Evolutionary conservation across 2,329 filamentous ascomycete genomes (phyloP).

Genomic region (Clonostachys solani): DNA sequence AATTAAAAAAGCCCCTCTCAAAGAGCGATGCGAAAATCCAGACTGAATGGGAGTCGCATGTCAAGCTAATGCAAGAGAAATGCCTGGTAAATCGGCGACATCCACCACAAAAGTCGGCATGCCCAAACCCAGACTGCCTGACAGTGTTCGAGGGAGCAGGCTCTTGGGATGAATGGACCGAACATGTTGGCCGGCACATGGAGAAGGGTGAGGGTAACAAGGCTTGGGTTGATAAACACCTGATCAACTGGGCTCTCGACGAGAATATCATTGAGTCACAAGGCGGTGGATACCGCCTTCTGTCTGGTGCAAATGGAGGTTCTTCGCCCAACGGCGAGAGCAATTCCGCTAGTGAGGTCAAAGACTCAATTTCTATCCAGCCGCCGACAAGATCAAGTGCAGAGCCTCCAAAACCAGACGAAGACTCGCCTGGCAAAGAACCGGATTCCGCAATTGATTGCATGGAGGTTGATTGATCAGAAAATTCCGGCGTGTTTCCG

Average conservation of each 20-base stretch:
- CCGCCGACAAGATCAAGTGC: no score
- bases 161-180: constrained; percentile 88
- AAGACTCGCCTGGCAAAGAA: no score
- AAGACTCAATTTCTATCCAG: no score
- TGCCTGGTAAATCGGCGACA: constrained; percentile 69
- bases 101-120: constrained; percentile 68
- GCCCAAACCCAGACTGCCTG: constrained; percentile 67
- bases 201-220: constrained; percentile 63
- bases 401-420: no score
- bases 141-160: constrained; percentile 65
- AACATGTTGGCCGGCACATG: constrained; percentile 88
- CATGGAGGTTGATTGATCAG: no score
- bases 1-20: constrained; percentile 52
- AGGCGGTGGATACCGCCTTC: no score
- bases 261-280: constrained; percentile 56
- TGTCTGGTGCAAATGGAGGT: no score
- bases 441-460: no score
- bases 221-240: constrained; percentile 51
- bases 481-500: no score
- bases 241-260: constrained; percentile 59
- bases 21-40: constrained; percentile 57
- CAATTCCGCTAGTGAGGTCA: no score
- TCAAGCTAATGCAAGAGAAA: constrained; percentile 66
- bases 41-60: constrained; percentile 59
- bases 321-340: no score